These are phyloP conservation scores for Heritiera littoralis DNA, from an alignment of 345 rosid species.

Conservation along the genomic window DNA sequence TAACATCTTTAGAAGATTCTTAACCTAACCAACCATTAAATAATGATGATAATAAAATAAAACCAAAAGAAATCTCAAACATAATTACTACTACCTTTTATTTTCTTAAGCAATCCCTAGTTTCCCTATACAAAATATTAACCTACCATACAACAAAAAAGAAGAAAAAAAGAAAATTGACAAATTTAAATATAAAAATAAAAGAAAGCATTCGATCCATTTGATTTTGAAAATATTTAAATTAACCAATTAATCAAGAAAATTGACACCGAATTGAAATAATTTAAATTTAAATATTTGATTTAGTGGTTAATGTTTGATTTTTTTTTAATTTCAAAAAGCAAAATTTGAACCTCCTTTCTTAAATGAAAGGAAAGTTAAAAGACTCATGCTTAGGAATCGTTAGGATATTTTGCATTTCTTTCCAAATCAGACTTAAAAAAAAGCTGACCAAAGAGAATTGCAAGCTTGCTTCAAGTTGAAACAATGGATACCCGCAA, in stretches of 20 bases:
- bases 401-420: slow-evolving; percentile 18
- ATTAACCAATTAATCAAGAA: too few relatives aligned
- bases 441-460: slow-evolving; percentile 35
- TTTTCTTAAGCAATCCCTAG: slow-evolving; percentile 15
- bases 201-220: too few relatives aligned
- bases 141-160: background rate
- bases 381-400: slow-evolving; percentile 51
- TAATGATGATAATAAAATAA: background rate
- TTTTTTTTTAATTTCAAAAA: too few relatives aligned
- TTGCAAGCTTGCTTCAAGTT: slow-evolving; percentile 64
- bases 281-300: background rate
- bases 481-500: slow-evolving; percentile 82
- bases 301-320: background rate
- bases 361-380: slow-evolving; percentile 38
- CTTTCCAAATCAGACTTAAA: slow-evolving; percentile 38
- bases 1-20: background rate
- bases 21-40: slow-evolving; percentile 1
- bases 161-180: too few relatives aligned
- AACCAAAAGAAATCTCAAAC: slow-evolving; percentile 4
- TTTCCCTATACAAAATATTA: background rate
- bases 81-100: slow-evolving; percentile 7
- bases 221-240: too few relatives aligned
- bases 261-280: too few relatives aligned
- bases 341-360: background rate
- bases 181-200: too few relatives aligned